Evolutionary conservation across 352 stramenopile genomes (phyloP), one percentile per base, ranked within the genome.

Genomic region (Pythium aquatile): DNA sequence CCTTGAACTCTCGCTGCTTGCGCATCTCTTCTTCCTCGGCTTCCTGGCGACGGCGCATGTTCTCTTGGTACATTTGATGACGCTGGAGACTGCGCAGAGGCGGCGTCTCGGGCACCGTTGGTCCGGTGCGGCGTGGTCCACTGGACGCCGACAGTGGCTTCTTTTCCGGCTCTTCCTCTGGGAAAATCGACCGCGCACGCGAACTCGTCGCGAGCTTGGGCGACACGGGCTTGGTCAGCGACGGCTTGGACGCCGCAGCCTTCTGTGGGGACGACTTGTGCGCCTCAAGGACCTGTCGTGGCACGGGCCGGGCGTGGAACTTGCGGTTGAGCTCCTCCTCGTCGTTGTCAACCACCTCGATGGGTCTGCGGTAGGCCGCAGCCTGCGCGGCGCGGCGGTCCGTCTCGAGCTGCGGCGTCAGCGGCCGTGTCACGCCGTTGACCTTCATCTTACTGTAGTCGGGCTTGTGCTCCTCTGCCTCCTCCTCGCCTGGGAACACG

Each of bases 221-320:
- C n/a, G 78, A 74, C 26, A 71, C 55, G 0, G 78, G 70, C 30
- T 78, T 74, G 20, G 76, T 85, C 26, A 88, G 70, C 4, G 71
- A 61, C 46, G 77, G 60, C 52, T 70, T 72, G 17, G 70, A 37
- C 16, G 40, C 40, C 14, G 37, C 65, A 17, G 58, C 35, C 53
- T 63, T 66, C 32, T 60, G 54, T 6, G 52, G 28, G 1, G 58
- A 63, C 10, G 72, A 61, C 33, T 74, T 77, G 10, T 30, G 26
- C n/a, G 75, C 58, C 47, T 84, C 71, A 16, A 93, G 64, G 39
- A 93, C 79, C 14, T 65, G 74, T 28, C 74, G 73, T 40, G 78
- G 84, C 24, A 94, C 65, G n/a, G 85, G 83, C 4, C 76, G 67
- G 32, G 83, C 83, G 37, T 91, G 85, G 61, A 94, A 94, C 57